These are phyloP conservation scores for Verticillium nonalfalfae DNA, from an alignment of 2,329 filamentous ascomycete species.

Conservation along the genomic window DNA sequence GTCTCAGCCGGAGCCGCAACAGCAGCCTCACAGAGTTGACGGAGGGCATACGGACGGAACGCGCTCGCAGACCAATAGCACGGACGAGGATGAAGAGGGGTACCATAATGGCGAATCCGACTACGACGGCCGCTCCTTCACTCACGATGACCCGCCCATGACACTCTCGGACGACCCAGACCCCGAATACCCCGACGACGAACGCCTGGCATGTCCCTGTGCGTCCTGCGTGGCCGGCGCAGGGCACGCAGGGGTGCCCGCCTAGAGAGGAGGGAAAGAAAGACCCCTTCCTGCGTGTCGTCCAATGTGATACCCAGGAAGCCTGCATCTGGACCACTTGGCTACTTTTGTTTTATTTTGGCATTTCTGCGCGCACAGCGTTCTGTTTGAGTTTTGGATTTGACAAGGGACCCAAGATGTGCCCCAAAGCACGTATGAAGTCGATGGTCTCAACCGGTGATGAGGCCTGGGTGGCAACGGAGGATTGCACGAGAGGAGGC, in stretches of 20 bases:
- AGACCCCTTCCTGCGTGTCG: not conserved
- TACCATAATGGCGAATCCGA: conserved; percentile 26
- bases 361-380: not conserved
- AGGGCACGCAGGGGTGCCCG: not conserved
- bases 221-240: not conserved
- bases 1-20: not conserved
- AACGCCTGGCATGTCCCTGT: not conserved
- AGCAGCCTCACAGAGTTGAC: conserved; percentile 1
- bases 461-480: not conserved
- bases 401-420: not conserved
- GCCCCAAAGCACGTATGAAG: too few species aligned
- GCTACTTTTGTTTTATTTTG: not conserved
- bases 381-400: not conserved
- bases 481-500: too few species aligned
- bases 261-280: not conserved
- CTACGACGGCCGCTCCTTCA: conserved; percentile 11
- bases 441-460: not conserved
- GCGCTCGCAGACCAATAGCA: conserved; percentile 21
- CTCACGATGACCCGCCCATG: conserved; percentile 12
- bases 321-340: not conserved
- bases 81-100: conserved; percentile 27
- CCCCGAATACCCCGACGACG: conserved; percentile 1
- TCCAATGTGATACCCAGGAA: not conserved
- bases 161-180: conserved; percentile 9
- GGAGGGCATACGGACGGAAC: not conserved